Conservation (phyloP, 805 yeast species). For the Barnettozyma siamensis region DNA sequence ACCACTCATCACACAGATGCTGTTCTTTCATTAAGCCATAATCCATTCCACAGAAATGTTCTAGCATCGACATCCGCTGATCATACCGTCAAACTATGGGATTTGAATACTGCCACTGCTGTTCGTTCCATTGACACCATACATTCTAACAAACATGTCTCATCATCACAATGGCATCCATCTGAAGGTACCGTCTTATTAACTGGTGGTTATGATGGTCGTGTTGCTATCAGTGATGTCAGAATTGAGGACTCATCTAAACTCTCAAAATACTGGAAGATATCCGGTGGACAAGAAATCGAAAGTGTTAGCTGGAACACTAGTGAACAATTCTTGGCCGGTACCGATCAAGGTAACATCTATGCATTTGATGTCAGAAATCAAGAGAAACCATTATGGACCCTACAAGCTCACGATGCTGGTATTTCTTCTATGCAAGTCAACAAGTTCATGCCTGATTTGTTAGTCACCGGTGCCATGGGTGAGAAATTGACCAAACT, state of each 20-base stretch:
- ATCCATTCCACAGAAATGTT: conserved; percentile 72
- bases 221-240: conserved; percentile 77
- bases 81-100: conserved; percentile 93
- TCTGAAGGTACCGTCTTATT: conserved; percentile 61
- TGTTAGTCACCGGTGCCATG: conserved; percentile 85
- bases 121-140: conserved; percentile 68
- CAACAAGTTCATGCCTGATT: conserved; percentile 60
- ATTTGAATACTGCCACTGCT: conserved; percentile 65
- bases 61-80: conserved; percentile 96
- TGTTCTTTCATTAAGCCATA: conserved; percentile 80
- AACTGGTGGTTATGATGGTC: conserved; percentile 92
- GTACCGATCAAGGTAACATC: conserved; percentile 87
- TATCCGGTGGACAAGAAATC: conserved; percentile 74
- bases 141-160: conserved; percentile 77
- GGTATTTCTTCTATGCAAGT: conserved; percentile 81
- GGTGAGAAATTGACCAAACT: conserved; percentile 81
- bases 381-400: conserved; percentile 74
- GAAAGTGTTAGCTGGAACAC: conserved; percentile 74
- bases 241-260: conserved; percentile 57
- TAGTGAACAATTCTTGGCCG: conserved; percentile 62
- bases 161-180: conserved; percentile 83
- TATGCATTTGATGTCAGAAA: conserved; percentile 83
- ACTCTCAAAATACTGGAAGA: conserved; percentile 60
- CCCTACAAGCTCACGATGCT: conserved; percentile 93
- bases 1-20: conserved; percentile 90